A percentile compares a stretch with the other conserved stretches of the same genome.
These are phyloP conservation scores for Baeospora myosura DNA, from an alignment of 1,284 basidiomycete species.

Conservation along the genomic window DNA sequence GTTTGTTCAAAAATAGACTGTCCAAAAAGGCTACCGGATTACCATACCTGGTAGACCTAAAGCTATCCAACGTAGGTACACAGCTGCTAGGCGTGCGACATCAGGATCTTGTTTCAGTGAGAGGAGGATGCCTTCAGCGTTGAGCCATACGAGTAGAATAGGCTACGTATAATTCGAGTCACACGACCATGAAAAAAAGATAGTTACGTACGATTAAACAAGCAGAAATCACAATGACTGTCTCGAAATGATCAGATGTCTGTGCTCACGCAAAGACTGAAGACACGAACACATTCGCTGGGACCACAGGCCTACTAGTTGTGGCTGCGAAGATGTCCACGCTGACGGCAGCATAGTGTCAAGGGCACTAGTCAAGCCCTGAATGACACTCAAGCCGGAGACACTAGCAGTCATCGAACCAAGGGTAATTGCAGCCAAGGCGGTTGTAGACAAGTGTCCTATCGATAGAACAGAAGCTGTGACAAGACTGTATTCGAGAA, in stretches of 20 bases:
- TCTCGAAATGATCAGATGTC: constrained; percentile 1
- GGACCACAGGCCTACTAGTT: constrained; percentile 84
- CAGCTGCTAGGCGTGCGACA: constrained; percentile 71
- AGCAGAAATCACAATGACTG: constrained; percentile 62
- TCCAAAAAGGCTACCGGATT: constrained; percentile 1
- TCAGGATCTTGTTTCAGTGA: constrained; percentile 79
- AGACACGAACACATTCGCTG: constrained; percentile 71
- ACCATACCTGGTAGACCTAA: constrained; percentile 68
- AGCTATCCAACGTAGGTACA: constrained; percentile 74
- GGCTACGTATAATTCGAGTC: constrained; percentile 35
- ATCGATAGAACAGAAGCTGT: constrained; percentile 69
- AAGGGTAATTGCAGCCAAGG: constrained; percentile 79
- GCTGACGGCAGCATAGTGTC: constrained; percentile 88
- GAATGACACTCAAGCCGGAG: constrained; percentile 61
- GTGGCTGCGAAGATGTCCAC: constrained; percentile 81
- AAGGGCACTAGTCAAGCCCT: constrained; percentile 78
- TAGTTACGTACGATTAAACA: constrained; percentile 45
- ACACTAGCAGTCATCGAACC: constrained; percentile 83
- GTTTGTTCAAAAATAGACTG: background rate
- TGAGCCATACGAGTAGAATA: constrained; percentile 69
- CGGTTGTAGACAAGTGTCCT: constrained; percentile 77
- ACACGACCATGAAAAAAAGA: constrained; percentile 3
- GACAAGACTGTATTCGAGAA: constrained; percentile 49
- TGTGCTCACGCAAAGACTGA: constrained; percentile 3
- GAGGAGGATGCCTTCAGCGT: constrained; percentile 74